A percentile compares a stretch with the other conserved stretches of the same genome.
Conservation (phyloP, 441 rosid genomes). For the Bocquillonia castaneifolia region DNA sequence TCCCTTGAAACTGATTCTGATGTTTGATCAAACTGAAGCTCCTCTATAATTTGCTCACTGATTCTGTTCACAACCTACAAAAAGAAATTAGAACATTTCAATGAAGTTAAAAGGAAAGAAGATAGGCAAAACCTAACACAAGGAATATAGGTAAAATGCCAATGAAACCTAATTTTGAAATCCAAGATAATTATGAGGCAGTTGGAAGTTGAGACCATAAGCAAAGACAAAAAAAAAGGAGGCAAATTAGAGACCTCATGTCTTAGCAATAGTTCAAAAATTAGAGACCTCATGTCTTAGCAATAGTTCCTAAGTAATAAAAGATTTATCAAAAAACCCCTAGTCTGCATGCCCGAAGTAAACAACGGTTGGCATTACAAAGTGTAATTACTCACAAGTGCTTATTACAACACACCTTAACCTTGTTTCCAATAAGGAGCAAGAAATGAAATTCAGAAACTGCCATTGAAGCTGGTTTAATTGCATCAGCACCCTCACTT, state of each 20-base stretch:
- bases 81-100: slow-evolving; percentile 24
- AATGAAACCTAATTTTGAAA: slow-evolving; percentile 10
- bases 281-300: not conserved
- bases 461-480: slow-evolving; percentile 86
- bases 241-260: not conserved
- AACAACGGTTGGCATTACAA: slow-evolving; percentile 8
- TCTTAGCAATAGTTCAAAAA: not conserved
- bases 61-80: slow-evolving; percentile 90
- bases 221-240: not conserved
- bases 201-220: no score
- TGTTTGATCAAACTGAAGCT: slow-evolving; percentile 91
- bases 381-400: slow-evolving; percentile 19
- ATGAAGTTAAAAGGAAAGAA: slow-evolving; percentile 11
- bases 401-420: slow-evolving; percentile 67
- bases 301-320: no score
- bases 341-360: not conserved
- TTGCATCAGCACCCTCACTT: slow-evolving; percentile 62
- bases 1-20: slow-evolving; percentile 84
- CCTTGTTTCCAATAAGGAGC: slow-evolving; percentile 91
- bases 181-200: not conserved
- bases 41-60: slow-evolving; percentile 93
- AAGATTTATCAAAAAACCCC: no score
- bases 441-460: slow-evolving; percentile 95
- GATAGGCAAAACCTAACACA: not conserved
- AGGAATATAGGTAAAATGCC: not conserved